phyloP scores from a whole-genome alignment of 2,329 filamentous ascomycete species.

The Monosporascus cannonballus region DNA sequence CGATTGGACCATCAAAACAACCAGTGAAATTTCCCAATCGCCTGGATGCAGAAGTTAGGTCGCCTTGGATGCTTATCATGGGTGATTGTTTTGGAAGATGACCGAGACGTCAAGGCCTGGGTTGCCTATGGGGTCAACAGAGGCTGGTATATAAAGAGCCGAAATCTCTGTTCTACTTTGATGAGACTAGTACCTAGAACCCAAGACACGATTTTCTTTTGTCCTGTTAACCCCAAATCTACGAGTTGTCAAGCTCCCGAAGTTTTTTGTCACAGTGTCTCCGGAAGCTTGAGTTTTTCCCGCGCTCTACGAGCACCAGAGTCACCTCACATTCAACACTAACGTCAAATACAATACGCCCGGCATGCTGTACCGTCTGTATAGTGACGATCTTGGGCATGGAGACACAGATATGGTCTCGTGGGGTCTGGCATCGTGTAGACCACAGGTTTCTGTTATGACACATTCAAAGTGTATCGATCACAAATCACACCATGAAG shows the following conservation, averaged over 20 bases:
- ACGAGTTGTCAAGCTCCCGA: background rate
- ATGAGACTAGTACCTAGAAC: no score
- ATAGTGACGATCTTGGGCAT: background rate
- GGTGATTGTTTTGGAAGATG: background rate
- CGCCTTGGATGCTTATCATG: background rate
- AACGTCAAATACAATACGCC: background rate
- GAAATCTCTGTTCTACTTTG: no score
- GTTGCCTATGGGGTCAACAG: background rate
- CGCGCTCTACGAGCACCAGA: background rate
- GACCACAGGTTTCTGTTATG: background rate
- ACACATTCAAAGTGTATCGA: background rate
- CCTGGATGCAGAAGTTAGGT: background rate
- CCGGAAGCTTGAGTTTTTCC: background rate
- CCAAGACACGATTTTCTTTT: no score
- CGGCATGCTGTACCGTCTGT: background rate
- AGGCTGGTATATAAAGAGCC: background rate
- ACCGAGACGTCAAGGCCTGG: background rate
- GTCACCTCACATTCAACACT: background rate
- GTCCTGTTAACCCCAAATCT: background rate
- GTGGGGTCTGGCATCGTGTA: background rate
- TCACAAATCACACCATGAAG: background rate
- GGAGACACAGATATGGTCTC: background rate
- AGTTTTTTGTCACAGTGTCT: no score
- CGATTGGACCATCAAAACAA: background rate
- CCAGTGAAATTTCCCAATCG: background rate